Percentiles rank a stretch among this genome's conserved stretches.
phyloP scores from a whole-genome alignment of 2,329 filamentous ascomycete species.

The Knufia petricola region DNA sequence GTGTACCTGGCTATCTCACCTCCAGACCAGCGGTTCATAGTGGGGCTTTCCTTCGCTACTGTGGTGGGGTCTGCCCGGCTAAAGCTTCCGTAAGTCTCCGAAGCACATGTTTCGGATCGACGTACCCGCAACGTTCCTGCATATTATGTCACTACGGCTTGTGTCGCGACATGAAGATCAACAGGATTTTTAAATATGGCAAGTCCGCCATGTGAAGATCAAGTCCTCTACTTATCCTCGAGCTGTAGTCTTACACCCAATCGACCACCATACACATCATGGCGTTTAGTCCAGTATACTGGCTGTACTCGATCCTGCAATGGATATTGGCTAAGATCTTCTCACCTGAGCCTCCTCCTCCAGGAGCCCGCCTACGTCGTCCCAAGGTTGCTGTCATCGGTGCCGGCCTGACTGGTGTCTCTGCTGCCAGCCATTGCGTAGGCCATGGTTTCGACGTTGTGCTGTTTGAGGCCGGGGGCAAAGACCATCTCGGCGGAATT shows the following conservation, averaged over 20 bases:
- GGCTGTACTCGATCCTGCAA: slow-evolving; percentile 57
- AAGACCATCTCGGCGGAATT: slow-evolving; percentile 63
- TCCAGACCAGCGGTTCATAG: no score
- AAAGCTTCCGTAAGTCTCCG: background rate
- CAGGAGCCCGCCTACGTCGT: slow-evolving; percentile 46
- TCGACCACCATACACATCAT: background rate
- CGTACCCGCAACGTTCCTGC: background rate
- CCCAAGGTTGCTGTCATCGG: slow-evolving; percentile 62
- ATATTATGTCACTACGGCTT: background rate
- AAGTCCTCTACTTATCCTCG: background rate
- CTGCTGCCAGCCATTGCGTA: slow-evolving; percentile 70
- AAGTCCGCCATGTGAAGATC: background rate
- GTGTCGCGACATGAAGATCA: background rate
- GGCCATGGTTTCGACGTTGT: slow-evolving; percentile 76
- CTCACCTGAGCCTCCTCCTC: slow-evolving; percentile 58
- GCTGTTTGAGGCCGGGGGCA: slow-evolving; percentile 63
- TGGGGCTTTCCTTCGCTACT: no score
- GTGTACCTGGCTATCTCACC: no score
- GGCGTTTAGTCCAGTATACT: slow-evolving; percentile 38
- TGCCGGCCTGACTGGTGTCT: slow-evolving; percentile 64
- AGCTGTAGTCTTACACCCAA: background rate
- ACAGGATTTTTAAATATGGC: background rate
- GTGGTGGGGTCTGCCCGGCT: no score
- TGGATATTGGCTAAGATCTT: slow-evolving; percentile 55
- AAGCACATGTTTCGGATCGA: background rate